Evolutionary conservation across 2,329 filamentous ascomycete genomes (phyloP).

Genomic region (Pleoardoris graminearum): DNA sequence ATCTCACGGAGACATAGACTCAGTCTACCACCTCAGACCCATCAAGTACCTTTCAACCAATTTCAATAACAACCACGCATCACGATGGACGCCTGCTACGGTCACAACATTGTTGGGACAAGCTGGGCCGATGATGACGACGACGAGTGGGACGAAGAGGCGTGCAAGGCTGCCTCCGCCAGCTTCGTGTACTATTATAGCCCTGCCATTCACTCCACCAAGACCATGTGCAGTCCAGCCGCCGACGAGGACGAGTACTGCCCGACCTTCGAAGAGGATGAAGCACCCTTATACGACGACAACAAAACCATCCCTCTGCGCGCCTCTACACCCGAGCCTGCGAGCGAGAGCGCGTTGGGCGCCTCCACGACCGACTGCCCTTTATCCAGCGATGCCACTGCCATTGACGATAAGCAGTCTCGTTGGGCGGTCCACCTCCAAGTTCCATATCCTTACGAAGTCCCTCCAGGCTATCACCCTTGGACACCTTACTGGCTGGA

Average conservation of each 20-base stretch:
- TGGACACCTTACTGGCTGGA: neutral
- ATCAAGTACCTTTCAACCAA: neutral
- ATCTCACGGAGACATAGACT: neutral
- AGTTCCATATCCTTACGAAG: neutral
- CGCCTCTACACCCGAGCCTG: conserved; percentile 1
- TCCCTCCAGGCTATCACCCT: neutral
- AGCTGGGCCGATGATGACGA: conserved; percentile 2
- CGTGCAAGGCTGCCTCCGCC: neutral
- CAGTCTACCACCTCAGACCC: neutral
- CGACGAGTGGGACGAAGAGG: neutral
- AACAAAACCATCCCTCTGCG: neutral
- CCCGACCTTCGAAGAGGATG: neutral
- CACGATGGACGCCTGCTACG: neutral
- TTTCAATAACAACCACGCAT: neutral
- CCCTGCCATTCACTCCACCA: neutral
- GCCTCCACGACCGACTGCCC: neutral
- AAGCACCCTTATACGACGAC: neutral
- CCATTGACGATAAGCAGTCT: neutral
- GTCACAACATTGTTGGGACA: neutral
- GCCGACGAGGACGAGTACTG: neutral
- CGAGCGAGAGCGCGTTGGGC: neutral
- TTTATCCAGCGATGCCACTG: neutral
- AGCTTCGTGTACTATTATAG: neutral
- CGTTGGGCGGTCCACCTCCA: neutral
- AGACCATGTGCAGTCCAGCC: neutral